Evolutionary conservation across 192 early-diverging fungal species (phyloP).

Genomic region (Coemansia sp.): DNA sequence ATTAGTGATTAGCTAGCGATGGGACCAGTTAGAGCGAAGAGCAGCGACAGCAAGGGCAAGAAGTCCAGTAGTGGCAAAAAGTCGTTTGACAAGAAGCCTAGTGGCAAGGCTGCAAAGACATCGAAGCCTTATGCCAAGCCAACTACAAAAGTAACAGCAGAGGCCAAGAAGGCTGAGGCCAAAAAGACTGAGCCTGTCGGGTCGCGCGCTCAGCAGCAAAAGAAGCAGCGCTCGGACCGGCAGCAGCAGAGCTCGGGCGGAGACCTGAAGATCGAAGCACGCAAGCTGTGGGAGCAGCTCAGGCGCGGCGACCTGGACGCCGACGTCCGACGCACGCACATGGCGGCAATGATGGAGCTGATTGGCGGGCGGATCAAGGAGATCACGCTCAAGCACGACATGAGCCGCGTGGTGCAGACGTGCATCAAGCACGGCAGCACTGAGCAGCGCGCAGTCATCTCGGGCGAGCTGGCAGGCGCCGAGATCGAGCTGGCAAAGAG

Average conservation of each 20-base stretch:
- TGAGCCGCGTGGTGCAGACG: constrained; percentile 89
- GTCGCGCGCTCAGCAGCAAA: constrained; percentile 61
- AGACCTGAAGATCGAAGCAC: constrained; percentile 73
- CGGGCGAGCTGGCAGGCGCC: constrained; percentile 77
- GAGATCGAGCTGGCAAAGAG: constrained; percentile 75
- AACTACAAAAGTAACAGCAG: background rate
- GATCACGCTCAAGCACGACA: constrained; percentile 95
- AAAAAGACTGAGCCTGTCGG: background rate
- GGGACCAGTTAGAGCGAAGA: background rate
- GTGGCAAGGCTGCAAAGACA: background rate
- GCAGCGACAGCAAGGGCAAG: background rate
- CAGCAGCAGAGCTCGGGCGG: constrained; percentile 61
- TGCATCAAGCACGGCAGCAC: constrained; percentile 87
- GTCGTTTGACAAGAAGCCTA: background rate
- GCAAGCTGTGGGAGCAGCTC: constrained; percentile 86
- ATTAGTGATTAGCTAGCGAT: background rate
- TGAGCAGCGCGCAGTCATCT: constrained; percentile 77
- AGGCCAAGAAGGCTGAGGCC: background rate
- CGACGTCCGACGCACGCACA: constrained; percentile 64
- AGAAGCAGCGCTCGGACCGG: constrained; percentile 39
- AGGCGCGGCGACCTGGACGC: constrained; percentile 72
- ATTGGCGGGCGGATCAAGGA: constrained; percentile 83
- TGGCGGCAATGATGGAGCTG: constrained; percentile 83
- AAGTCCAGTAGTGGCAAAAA: background rate
- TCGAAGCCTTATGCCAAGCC: constrained; percentile 11